phyloP scores from a whole-genome alignment of 2,329 filamentous ascomycete genomes.

The Penicillium freii region DNA sequence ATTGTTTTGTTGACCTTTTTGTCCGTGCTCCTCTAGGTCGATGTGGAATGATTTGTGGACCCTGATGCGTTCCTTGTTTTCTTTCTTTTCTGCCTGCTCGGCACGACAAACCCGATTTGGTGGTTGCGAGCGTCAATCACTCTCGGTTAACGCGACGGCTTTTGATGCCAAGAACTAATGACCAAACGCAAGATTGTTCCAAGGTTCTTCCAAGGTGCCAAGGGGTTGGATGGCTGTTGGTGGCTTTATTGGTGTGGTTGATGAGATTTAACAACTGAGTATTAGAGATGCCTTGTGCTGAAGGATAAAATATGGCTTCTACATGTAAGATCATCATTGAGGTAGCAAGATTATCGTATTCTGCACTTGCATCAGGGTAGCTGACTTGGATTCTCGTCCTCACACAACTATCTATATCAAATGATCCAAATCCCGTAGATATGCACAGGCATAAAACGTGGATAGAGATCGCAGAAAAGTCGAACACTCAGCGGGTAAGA shows the following conservation, averaged over 20 bases:
- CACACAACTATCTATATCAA: conserved; percentile 13
- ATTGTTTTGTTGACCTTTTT: not conserved
- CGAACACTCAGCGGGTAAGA: conserved; percentile 12
- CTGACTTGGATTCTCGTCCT: conserved; percentile 11
- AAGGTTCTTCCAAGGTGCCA: not conserved
- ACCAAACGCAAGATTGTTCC: too few relatives aligned
- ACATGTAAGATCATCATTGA: not conserved
- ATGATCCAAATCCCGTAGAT: conserved; percentile 10
- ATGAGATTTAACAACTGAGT: not conserved
- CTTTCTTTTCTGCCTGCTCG: not conserved
- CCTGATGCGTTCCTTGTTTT: not conserved
- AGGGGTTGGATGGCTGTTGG: not conserved
- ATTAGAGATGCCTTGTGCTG: not conserved
- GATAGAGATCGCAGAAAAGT: conserved; percentile 14
- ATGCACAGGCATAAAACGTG: conserved; percentile 11
- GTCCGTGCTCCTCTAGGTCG: not conserved
- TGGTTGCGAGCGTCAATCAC: not conserved
- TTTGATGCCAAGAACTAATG: not conserved
- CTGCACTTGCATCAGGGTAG: conserved; percentile 9
- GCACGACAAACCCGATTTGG: not conserved
- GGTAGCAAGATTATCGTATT: conserved; percentile 13
- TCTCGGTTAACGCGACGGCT: not conserved
- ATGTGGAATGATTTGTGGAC: not conserved
- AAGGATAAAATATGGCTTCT: not conserved
- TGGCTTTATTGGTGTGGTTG: not conserved